Percentiles rank a stretch among this genome's conserved stretches.
These are phyloP conservation scores for Trametes cubensis DNA, from an alignment of 768 basidiomycete genomes.

Conservation along the genomic window DNA sequence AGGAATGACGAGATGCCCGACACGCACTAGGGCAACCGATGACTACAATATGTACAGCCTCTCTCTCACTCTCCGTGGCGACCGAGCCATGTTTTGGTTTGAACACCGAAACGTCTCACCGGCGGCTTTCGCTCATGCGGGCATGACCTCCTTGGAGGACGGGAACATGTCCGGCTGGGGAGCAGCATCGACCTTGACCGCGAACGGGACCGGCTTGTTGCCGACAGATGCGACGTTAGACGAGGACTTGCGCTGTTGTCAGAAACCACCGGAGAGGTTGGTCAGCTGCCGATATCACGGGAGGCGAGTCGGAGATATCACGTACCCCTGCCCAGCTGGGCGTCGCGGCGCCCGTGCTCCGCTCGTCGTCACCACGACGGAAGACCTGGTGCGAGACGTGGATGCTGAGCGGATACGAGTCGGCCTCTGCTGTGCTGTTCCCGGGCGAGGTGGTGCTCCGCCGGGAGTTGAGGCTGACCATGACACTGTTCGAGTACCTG, in stretches of 20 bases:
- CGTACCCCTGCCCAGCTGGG: too few relatives aligned
- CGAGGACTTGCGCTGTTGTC: not conserved
- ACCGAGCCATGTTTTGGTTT: too few relatives aligned
- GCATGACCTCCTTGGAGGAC: too few relatives aligned
- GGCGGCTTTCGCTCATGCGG: too few relatives aligned
- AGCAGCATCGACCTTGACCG: not conserved
- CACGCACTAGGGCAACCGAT: not conserved
- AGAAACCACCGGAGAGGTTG: not conserved
- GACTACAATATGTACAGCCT: too few relatives aligned
- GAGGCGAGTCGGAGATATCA: too few relatives aligned
- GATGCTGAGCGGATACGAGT: constrained; percentile 12
- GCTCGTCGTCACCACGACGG: not conserved
- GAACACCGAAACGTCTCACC: too few relatives aligned
- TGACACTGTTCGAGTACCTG: constrained; percentile 16
- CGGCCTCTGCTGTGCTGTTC: not conserved
- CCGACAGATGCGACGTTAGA: not conserved
- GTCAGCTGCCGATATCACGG: too few relatives aligned
- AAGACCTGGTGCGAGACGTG: constrained; percentile 10
- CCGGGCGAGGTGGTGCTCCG: not conserved
- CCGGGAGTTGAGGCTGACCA: constrained; percentile 18
- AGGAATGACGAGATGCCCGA: not conserved
- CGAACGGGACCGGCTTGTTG: not conserved
- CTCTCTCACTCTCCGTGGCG: too few relatives aligned
- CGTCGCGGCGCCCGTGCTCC: too few relatives aligned
- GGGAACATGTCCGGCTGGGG: not conserved